Conservation (phyloP, 805 yeast genomes). For the Pichia scutulata region DNA sequence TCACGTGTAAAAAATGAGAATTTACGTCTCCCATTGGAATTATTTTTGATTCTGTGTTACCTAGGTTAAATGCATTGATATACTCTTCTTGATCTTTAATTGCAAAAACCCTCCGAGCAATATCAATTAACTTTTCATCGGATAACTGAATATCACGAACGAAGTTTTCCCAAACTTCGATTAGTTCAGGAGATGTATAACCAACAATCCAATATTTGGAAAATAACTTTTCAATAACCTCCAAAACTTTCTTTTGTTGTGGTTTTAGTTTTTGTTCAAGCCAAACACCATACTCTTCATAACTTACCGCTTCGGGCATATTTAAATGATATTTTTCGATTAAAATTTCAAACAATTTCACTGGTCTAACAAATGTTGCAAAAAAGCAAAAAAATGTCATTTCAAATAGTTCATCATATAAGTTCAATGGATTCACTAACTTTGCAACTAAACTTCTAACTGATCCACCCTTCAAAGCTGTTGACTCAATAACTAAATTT, state of each 20-base stretch:
- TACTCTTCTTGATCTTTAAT: conserved; percentile 22
- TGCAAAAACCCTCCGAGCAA: conserved; percentile 20
- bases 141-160: conserved; percentile 9
- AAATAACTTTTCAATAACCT: conserved; percentile 57
- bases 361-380: conserved; percentile 62
- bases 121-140: conserved; percentile 9
- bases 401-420: conserved; percentile 53
- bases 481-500: conserved; percentile 48
- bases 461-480: conserved; percentile 82
- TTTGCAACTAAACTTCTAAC: conserved; percentile 70
- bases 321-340: conserved; percentile 58
- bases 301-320: conserved; percentile 84
- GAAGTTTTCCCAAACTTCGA: conserved; percentile 24
- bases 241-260: conserved; percentile 56
- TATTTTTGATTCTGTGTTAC: conserved; percentile 10
- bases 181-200: conserved; percentile 41
- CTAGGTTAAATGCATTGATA: conserved; percentile 16
- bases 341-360: conserved; percentile 50
- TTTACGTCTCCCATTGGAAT: conserved; percentile 15
- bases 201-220: conserved; percentile 64
- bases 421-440: conserved; percentile 63
- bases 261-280: conserved; percentile 60
- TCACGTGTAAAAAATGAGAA: conserved; percentile 31
- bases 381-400: conserved; percentile 68
- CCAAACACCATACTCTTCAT: conserved; percentile 77